Evolutionary conservation across 2,329 filamentous ascomycete species (phyloP), one percentile per base, ranked within the genome.

Genomic region (Aspergillus pseudoterreus): DNA sequence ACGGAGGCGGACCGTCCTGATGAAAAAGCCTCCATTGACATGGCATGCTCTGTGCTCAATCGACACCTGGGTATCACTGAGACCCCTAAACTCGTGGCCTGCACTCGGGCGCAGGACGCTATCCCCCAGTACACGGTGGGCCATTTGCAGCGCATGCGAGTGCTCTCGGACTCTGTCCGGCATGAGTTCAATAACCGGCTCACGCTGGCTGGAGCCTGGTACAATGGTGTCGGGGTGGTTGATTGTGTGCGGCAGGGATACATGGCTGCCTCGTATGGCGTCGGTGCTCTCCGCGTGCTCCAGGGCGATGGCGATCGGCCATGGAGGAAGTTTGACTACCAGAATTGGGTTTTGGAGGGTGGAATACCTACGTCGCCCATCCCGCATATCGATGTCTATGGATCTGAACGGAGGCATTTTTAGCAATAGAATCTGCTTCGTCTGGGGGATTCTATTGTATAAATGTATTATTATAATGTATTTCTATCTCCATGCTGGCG

Each of bases 111-210:
- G 42, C 78, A 84, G 50, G 79, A 94, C 55, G 95, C 91, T 66
- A 94, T 99, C 58, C 92, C 94, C 10, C 94, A 99, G 72, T 95
- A 95, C 69, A 81, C 79, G 0, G 85, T 96, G 1, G 90, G 90
- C 33, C 92, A 97, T 70, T 71, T 81, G 22, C 69, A 75, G 8
- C 79, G 82, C 53, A 82, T 95, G 75, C 72, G 71, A 19, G 65
- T 68, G 2, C 81, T 85, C 1, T 78, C 85, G 60, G 62, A 71
- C 2, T 75, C 85, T 47, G 75, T 90, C 4, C 64, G 71, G 30
- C 54, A 73, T 3, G 71, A 75, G 4, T 95, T 85, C 66, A 68
- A 77, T 8, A 84, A 86, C 12, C 76, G 79, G 11, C 73, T 95
- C 24, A 79, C 83, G 52, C 84, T 94, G 15, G 78, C 77, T 1